phyloP scores from a whole-genome alignment of 1,284 basidiomycete genomes.

The Cutaneotrichosporon sp. region DNA sequence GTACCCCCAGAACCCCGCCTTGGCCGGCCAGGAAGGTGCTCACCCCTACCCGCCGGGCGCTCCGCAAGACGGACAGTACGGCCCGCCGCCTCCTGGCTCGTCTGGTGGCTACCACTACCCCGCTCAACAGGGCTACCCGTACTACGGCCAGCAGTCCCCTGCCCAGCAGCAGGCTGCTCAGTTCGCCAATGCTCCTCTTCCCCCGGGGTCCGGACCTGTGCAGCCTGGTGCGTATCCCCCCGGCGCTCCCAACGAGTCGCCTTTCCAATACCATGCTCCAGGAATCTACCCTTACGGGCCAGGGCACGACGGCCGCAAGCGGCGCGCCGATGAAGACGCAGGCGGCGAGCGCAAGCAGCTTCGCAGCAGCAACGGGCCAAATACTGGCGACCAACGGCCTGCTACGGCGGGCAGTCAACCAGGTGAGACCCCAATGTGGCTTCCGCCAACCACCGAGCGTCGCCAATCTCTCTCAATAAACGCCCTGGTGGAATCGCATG shows the following conservation, averaged over 20 bases:
- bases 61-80: constrained; percentile 23
- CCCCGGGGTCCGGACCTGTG: constrained; percentile 15
- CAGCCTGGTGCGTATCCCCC: constrained; percentile 14
- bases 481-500: constrained; percentile 45
- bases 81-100: constrained; percentile 35
- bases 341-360: constrained; percentile 29
- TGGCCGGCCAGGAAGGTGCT: constrained; percentile 25
- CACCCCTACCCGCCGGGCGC: constrained; percentile 26
- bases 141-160: constrained; percentile 28
- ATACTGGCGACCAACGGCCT: constrained; percentile 13
- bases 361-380: constrained; percentile 15
- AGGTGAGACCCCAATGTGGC: constrained; percentile 39
- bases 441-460: constrained; percentile 45
- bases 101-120: constrained; percentile 35
- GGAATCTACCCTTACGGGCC: constrained; percentile 27
- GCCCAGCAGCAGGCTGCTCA: constrained; percentile 20
- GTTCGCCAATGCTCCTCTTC: constrained; percentile 16
- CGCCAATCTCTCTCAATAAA: constrained; percentile 47
- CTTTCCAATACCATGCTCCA: constrained; percentile 49
- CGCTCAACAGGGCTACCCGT: constrained; percentile 28
- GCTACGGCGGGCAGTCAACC: constrained; percentile 11
- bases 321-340: constrained; percentile 37
- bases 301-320: constrained; percentile 39
- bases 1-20: constrained; percentile 32
- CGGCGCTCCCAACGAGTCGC: constrained; percentile 38